Percentiles rank a stretch among this genome's conserved stretches.
Evolutionary conservation across 768 basidiomycete genomes (phyloP).

Genomic region (Amanita phalloides): DNA sequence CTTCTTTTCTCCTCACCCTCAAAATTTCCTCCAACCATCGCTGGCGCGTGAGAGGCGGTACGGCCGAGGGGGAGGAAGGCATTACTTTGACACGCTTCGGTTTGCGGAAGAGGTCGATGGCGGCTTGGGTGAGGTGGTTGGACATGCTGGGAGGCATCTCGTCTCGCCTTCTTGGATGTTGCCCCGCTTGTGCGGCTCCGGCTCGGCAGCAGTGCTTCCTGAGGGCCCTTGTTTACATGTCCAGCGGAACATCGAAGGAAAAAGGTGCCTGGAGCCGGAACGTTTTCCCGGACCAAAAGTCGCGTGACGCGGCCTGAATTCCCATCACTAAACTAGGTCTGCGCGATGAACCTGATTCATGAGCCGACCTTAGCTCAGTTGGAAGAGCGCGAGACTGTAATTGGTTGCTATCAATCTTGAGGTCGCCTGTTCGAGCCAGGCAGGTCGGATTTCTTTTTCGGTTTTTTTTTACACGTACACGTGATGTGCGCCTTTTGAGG

Average conservation of each 20-base stretch:
- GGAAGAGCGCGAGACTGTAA: slow-evolving; percentile 43
- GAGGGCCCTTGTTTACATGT: too few species aligned
- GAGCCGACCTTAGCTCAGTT: slow-evolving; percentile 37
- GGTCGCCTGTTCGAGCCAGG: slow-evolving; percentile 57
- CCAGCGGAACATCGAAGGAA: too few species aligned
- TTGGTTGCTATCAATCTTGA: slow-evolving; percentile 28
- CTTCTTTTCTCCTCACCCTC: slow-evolving; percentile 61
- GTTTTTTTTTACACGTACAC: too few species aligned
- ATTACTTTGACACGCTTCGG: slow-evolving; percentile 45
- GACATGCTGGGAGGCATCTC: slow-evolving; percentile 12
- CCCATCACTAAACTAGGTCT: too few species aligned
- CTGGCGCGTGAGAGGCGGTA: too few species aligned
- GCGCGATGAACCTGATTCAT: neutral
- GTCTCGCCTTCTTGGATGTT: too few species aligned
- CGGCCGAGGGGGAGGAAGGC: slow-evolving; percentile 51
- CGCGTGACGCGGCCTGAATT: too few species aligned
- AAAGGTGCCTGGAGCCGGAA: too few species aligned
- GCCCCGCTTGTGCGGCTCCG: too few species aligned
- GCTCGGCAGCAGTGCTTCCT: too few species aligned
- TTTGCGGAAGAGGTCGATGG: slow-evolving; percentile 48
- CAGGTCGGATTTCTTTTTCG: slow-evolving; percentile 31
- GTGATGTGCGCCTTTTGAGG: too few species aligned
- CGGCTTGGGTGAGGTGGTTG: slow-evolving; percentile 30
- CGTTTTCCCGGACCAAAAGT: too few species aligned
- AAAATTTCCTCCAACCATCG: slow-evolving; percentile 42